Percentiles rank a stretch among this genome's conserved stretches.
Evolutionary conservation across 1,284 basidiomycete genomes (phyloP).

Genomic region (Irpex lacteus): DNA sequence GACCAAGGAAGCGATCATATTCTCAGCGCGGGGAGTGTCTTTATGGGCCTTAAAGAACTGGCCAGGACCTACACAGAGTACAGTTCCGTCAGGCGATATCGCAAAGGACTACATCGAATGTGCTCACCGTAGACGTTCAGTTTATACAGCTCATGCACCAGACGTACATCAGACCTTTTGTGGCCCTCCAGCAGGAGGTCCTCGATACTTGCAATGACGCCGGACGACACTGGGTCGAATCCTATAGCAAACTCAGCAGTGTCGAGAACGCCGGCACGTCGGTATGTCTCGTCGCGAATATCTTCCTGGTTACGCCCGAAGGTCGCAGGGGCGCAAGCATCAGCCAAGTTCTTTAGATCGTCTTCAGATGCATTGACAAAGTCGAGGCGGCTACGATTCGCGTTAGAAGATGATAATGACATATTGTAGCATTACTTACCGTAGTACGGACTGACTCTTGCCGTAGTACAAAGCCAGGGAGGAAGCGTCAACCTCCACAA

Average conservation of each 20-base stretch:
- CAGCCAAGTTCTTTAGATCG: conserved; percentile 4
- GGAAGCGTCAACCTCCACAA: neutral
- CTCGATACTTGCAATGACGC: conserved; percentile 22
- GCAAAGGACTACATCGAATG: neutral
- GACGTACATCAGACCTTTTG: neutral
- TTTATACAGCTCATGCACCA: conserved; percentile 25
- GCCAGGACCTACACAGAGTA: conserved; percentile 19
- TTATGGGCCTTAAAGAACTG: conserved; percentile 42
- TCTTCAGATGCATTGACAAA: neutral
- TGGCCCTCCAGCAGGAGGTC: conserved; percentile 20
- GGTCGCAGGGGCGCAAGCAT: conserved; percentile 19
- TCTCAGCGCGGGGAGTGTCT: conserved; percentile 35
- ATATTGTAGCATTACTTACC: neutral
- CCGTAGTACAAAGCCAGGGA: conserved; percentile 17
- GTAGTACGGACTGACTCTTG: neutral
- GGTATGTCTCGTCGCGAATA: conserved; percentile 24
- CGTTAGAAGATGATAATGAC: neutral
- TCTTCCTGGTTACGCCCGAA: conserved; percentile 20
- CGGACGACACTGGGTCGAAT: conserved; percentile 23
- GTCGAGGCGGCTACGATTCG: neutral
- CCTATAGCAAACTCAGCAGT: conserved; percentile 20
- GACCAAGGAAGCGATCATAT: conserved; percentile 42
- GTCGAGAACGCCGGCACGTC: conserved; percentile 27
- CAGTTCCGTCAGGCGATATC: neutral
- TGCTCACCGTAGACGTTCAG: conserved; percentile 28